These are phyloP conservation scores for Daldinia loculata DNA, from an alignment of 495 filamentous ascomycete species.

Conservation along the genomic window DNA sequence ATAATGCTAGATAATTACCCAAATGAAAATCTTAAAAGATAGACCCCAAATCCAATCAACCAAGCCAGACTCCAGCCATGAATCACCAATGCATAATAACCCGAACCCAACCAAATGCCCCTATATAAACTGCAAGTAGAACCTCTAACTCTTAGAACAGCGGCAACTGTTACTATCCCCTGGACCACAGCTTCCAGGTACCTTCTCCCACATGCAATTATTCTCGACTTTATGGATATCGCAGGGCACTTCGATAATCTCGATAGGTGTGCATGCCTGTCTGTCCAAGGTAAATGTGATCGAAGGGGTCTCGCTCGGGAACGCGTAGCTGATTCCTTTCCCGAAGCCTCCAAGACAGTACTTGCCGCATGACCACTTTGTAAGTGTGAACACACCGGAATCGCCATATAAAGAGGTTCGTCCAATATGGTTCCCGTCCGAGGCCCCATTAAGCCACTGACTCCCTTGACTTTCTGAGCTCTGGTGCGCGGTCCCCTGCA, in stretches of 20 bases:
- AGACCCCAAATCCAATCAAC: background rate
- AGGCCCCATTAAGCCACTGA: constrained; percentile 21
- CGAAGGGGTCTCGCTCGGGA: constrained; percentile 14
- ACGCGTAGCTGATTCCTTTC: constrained; percentile 17
- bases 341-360: constrained; percentile 22
- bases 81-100: background rate
- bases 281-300: constrained; percentile 16
- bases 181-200: constrained; percentile 12
- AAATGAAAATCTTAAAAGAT: too few species aligned
- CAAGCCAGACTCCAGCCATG: background rate
- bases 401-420: constrained; percentile 11
- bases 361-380: constrained; percentile 26
- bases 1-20: too few species aligned
- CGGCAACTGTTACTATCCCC: constrained; percentile 6
- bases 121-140: background rate
- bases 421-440: constrained; percentile 21
- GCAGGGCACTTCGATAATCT: constrained; percentile 24
- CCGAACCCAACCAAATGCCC: background rate
- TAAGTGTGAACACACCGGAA: constrained; percentile 19
- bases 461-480: constrained; percentile 18
- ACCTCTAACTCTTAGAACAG: constrained; percentile 9
- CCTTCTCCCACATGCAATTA: constrained; percentile 28
- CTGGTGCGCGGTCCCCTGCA: constrained; percentile 12
- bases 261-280: constrained; percentile 19
- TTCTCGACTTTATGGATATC: constrained; percentile 18